Evolutionary conservation across 148 eudicot species (phyloP).

Genomic region (Cornus florida): DNA sequence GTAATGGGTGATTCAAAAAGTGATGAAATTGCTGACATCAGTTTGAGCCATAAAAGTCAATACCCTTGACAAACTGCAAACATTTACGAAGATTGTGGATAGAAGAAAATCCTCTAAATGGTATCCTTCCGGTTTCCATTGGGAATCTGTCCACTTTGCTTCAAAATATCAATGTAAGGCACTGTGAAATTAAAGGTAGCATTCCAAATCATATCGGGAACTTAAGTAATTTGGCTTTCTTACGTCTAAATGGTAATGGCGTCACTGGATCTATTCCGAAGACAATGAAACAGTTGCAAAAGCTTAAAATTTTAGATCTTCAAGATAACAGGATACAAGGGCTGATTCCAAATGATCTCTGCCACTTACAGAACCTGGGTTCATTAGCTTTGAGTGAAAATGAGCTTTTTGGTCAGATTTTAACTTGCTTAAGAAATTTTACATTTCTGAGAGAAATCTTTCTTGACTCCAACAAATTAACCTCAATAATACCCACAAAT

Average conservation of each 20-base stretch:
- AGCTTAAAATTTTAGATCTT: conserved; percentile 5
- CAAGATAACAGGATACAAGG: conserved; percentile 6
- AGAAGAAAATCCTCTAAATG: background rate
- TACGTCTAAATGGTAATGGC: conserved; percentile 16
- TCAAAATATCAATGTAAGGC: background rate
- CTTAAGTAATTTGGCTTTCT: conserved; percentile 4
- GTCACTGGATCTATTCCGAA: conserved; percentile 20
- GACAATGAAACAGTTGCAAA: background rate
- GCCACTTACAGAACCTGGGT: conserved; percentile 11
- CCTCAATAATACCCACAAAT: conserved; percentile 11
- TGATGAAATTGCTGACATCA: too few relatives aligned
- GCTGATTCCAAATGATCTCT: conserved; percentile 14
- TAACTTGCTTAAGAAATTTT: conserved; percentile 17
- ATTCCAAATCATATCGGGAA: conserved; percentile 22
- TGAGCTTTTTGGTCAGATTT: background rate
- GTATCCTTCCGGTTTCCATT: conserved; percentile 7
- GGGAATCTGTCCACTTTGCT: conserved; percentile 6
- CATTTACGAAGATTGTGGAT: background rate
- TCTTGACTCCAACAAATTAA: conserved; percentile 12
- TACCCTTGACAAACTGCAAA: too few relatives aligned
- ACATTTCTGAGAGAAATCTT: conserved; percentile 16
- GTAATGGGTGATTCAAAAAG: too few relatives aligned
- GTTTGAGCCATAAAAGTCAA: too few relatives aligned
- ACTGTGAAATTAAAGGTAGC: conserved; percentile 2
- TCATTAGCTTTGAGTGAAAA: background rate